Base-by-base conservation (phyloP, 2,329 filamentous ascomycete species). In the Alternaria metachromatica region DNA sequence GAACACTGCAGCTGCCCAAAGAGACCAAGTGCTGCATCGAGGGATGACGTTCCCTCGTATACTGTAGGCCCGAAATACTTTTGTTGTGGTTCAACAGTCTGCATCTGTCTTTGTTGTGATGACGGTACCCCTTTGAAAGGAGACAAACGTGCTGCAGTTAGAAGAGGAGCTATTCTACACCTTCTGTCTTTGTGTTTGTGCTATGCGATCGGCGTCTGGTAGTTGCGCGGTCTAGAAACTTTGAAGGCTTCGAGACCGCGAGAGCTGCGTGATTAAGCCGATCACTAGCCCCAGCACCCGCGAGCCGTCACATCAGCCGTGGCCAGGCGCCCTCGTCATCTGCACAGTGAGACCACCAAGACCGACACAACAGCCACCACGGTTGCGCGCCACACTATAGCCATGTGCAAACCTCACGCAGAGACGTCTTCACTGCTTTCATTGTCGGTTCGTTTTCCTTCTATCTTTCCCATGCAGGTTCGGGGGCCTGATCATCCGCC, bases 1-100 rank as follows among this genome's bases (percentile, higher is more conserved):
- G 28, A 44, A 33, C 20, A 12, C 23, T 57, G 44, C 51, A 48
- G 58, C 58, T 60, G 51, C 51, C 45, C 53, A 37, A 55, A 60
- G 51, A 54, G 41, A 45, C 8, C 21, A 59, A 43, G 33, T 33
- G 45, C 33, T 26, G 28, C 45, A 26, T 58, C 8, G 15, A 43
- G 15, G 45, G 26, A 60, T 50, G 58, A 60, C 58, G 58, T 57
- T 7, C 28, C 44, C 12, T 12, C 33, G 20, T 18, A 46, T 41
- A 46, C 20, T 25, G 51, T 41, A 50, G 30, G 53, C 45, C 44
- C 44, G 18, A 23, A 56, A 44, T 37, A 18, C 15, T 13, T 30
- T 18, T 55, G 25, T 21, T 46, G 23, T 11, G 13, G n/a, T 21
- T 28, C 56, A 58, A 53, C 56, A 23, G 11, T 43, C 49, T 10